Conservation (phyloP, 805 yeast genomes). For the Wickerhamiella musiphila region DNA sequence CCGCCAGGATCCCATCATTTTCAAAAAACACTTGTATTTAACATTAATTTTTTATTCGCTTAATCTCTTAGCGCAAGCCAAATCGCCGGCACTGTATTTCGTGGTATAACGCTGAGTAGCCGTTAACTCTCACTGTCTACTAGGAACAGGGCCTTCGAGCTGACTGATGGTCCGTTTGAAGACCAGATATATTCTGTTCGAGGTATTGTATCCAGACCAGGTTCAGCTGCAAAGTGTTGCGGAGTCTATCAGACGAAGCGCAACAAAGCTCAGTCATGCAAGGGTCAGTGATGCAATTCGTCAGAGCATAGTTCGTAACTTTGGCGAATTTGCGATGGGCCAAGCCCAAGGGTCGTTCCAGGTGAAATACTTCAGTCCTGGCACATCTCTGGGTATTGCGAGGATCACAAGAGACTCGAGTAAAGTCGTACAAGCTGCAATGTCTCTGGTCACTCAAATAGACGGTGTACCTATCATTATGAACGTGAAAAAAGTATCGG, state of each 20-base stretch:
- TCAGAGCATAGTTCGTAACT: conserved; percentile 38
- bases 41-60: no score
- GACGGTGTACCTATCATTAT: conserved; percentile 35
- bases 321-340: conserved; percentile 70
- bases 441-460: conserved; percentile 29
- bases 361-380: conserved; percentile 62
- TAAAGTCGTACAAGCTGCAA: conserved; percentile 47
- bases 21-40: no score
- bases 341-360: conserved; percentile 39
- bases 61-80: no score
- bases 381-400: conserved; percentile 70
- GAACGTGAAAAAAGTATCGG: conserved; percentile 55
- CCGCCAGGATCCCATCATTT: no score
- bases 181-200: conserved; percentile 70
- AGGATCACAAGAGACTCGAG: conserved; percentile 54
- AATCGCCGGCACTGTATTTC: no score
- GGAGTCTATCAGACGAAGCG: conserved; percentile 3
- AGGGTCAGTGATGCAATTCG: conserved; percentile 36
- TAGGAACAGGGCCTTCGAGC: no score
- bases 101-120: no score
- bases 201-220: conserved; percentile 46
- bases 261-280: conserved; percentile 28
- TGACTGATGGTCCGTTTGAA: conserved; percentile 67
- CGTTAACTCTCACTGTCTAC: no score
- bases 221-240: conserved; percentile 10